phyloP scores from a whole-genome alignment of 768 basidiomycete species.

The Plicaturopsis crispa region DNA sequence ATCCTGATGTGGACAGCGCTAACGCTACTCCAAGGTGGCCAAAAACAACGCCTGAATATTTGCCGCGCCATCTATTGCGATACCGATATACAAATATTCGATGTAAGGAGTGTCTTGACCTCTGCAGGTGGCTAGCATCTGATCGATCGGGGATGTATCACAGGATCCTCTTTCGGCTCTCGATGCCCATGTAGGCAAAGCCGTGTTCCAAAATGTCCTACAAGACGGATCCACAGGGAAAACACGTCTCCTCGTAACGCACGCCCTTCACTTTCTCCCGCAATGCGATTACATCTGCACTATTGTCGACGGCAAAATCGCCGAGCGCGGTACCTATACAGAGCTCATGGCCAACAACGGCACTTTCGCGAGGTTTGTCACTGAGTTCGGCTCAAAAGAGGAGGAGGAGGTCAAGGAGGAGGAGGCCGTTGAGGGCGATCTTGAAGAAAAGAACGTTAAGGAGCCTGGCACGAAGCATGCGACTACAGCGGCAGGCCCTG shows the following conservation, averaged over 20 bases:
- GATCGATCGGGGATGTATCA: background rate
- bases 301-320: constrained; percentile 68
- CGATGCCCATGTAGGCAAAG: constrained; percentile 87
- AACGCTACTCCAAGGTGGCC: too few relatives aligned
- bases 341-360: constrained; percentile 60
- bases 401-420: constrained; percentile 40
- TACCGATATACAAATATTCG: constrained; percentile 82
- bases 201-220: constrained; percentile 80
- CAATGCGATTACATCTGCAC: constrained; percentile 83
- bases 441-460: constrained; percentile 26
- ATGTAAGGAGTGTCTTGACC: constrained; percentile 26
- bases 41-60: constrained; percentile 76
- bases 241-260: constrained; percentile 86
- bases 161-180: constrained; percentile 85
- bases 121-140: background rate
- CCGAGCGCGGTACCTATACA: constrained; percentile 72
- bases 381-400: constrained; percentile 71
- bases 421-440: constrained; percentile 28
- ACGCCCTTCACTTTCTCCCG: constrained; percentile 85
- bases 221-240: constrained; percentile 54
- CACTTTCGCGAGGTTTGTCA: constrained; percentile 66
- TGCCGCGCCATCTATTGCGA: constrained; percentile 83
- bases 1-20: too few relatives aligned
- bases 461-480: constrained; percentile 28
- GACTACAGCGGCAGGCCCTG: constrained; percentile 34